These are phyloP conservation scores for Fusarium falciforme DNA, from an alignment of 2,329 filamentous ascomycete genomes.

Conservation along the genomic window DNA sequence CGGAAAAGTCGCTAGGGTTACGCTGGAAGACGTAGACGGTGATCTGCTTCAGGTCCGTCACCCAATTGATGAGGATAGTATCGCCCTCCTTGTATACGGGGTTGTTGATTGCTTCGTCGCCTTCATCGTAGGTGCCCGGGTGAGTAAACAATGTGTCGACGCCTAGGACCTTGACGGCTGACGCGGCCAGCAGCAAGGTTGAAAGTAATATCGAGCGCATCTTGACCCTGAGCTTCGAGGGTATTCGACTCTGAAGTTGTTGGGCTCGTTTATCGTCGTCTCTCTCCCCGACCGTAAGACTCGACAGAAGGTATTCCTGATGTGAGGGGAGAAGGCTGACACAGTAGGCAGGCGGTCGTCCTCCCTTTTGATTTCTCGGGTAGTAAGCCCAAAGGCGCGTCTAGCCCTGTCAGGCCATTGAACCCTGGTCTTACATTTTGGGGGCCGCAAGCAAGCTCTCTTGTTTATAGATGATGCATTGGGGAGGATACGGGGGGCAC, in stretches of 20 bases:
- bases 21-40: background rate
- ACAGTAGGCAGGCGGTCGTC: background rate
- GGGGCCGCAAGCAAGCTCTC: background rate
- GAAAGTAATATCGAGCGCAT: constrained; percentile 59
- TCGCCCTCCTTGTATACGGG: constrained; percentile 4
- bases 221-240: constrained; percentile 14
- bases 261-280: background rate
- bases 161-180: background rate
- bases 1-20: background rate
- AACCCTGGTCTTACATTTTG: background rate
- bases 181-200: constrained; percentile 39
- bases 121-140: constrained; percentile 1
- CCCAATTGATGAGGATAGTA: constrained; percentile 13
- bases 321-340: background rate
- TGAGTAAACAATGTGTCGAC: constrained; percentile 1
- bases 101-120: background rate
- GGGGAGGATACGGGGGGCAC: background rate
- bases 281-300: background rate
- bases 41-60: constrained; percentile 6
- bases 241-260: background rate
- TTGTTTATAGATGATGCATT: background rate
- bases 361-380: background rate
- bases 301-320: background rate
- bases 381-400: background rate
- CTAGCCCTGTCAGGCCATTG: background rate